phyloP scores from a whole-genome alignment of 345 rosid species.

The Streptanthus diversifolius region DNA sequence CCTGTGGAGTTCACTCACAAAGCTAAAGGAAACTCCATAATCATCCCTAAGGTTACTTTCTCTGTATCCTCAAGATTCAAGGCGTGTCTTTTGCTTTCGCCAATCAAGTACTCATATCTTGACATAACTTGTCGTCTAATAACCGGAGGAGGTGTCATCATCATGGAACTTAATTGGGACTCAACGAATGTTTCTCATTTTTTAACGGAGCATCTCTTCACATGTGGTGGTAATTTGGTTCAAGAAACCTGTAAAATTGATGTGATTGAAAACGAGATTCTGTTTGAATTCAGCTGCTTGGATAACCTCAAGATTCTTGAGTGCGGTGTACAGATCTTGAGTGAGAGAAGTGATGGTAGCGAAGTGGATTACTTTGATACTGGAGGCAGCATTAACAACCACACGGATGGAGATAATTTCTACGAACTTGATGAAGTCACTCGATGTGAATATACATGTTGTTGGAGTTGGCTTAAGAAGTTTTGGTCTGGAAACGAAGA shows the following conservation, averaged over 20 bases:
- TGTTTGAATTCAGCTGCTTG: not conserved
- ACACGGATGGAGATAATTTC: not conserved
- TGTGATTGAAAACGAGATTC: not conserved
- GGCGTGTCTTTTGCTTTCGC: not conserved
- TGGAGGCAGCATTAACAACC: not conserved
- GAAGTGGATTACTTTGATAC: not conserved
- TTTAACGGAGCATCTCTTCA: not conserved
- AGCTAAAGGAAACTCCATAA: not conserved
- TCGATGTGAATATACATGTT: not conserved
- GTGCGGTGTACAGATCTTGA: constrained; percentile 5
- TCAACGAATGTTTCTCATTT: not conserved
- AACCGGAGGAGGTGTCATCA: not conserved
- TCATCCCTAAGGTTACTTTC: not conserved
- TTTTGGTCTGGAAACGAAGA: not conserved
- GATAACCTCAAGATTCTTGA: not conserved
- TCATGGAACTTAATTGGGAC: not conserved
- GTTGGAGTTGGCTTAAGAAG: not conserved
- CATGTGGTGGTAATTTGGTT: not conserved
- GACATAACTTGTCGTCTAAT: not conserved
- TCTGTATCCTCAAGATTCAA: constrained; percentile 8
- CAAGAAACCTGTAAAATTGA: not conserved
- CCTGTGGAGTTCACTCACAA: not conserved
- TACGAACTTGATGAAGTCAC: not conserved
- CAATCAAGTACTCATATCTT: not conserved
- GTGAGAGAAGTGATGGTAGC: not conserved